A percentile compares a stretch with the other conserved stretches of the same genome.
Conservation (phyloP, 306 rosid genomes). For the Prinsepia uniflora region DNA sequence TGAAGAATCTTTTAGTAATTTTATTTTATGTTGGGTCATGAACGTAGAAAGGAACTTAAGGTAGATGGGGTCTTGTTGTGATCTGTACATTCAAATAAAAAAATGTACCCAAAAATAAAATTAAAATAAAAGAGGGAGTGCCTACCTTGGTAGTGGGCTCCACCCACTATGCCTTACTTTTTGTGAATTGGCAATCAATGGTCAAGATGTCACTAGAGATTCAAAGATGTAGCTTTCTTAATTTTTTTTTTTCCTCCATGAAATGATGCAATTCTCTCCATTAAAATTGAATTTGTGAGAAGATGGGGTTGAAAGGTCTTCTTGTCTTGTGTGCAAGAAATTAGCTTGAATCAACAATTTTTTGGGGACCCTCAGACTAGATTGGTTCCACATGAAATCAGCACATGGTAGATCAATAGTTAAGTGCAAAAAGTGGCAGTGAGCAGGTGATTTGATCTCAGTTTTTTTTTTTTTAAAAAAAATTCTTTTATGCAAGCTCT, state of each 20-base stretch:
- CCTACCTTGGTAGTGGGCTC: constrained; percentile 28
- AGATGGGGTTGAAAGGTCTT: not conserved
- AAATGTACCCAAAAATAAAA: not conserved
- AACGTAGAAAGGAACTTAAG: not conserved
- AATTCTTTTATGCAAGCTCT: too few species aligned
- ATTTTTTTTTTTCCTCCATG: not conserved
- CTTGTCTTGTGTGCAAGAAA: constrained; percentile 19
- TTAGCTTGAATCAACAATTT: constrained; percentile 26
- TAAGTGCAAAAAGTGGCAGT: not conserved
- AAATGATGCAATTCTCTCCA: not conserved
- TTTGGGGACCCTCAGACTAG: not conserved
- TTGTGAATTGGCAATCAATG: constrained; percentile 16
- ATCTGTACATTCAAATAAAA: not conserved
- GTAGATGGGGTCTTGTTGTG: constrained; percentile 2
- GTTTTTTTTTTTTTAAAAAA: too few species aligned
- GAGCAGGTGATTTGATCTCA: not conserved
- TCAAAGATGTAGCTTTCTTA: not conserved
- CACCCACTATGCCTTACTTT: constrained; percentile 9
- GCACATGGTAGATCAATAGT: constrained; percentile 26
- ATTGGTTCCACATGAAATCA: constrained; percentile 27
- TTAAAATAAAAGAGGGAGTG: constrained; percentile 1
- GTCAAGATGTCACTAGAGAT: constrained; percentile 16
- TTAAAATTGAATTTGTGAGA: not conserved
- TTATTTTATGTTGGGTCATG: not conserved
- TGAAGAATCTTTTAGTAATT: not conserved